phyloP scores from a whole-genome alignment of 495 filamentous ascomycete genomes.

The Penicillium longicatenatum region DNA sequence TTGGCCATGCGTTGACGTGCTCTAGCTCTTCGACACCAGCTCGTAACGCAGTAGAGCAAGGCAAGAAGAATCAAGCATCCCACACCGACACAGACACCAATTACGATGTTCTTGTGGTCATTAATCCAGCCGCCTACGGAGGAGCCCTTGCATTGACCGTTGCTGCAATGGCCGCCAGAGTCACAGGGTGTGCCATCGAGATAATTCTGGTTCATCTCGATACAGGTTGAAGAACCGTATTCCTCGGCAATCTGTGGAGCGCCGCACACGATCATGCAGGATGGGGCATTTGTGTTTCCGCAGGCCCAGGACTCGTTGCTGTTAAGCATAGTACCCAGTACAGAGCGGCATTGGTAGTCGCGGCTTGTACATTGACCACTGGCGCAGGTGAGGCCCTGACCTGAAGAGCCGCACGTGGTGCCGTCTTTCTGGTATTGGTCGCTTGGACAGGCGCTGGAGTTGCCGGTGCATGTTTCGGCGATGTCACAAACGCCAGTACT shows the following conservation, averaged over 20 bases:
- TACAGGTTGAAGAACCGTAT: constrained; percentile 25
- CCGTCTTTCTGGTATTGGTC: constrained; percentile 75
- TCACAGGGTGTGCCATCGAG: constrained; percentile 89
- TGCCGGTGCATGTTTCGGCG: constrained; percentile 79
- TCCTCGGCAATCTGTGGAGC: constrained; percentile 65
- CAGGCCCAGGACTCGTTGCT: constrained; percentile 85
- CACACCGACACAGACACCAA: constrained; percentile 68
- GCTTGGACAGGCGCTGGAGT: constrained; percentile 67
- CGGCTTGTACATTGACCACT: constrained; percentile 95
- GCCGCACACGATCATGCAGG: constrained; percentile 76
- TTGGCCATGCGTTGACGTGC: constrained; percentile 34
- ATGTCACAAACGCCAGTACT: constrained; percentile 82
- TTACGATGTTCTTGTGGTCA: constrained; percentile 72
- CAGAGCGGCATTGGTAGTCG: constrained; percentile 82
- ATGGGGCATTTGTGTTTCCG: constrained; percentile 50
- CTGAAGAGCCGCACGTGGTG: constrained; percentile 59
- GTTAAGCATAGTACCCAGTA: constrained; percentile 77
- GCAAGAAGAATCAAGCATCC: constrained; percentile 67
- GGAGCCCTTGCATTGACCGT: constrained; percentile 70
- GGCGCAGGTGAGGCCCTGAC: constrained; percentile 70
- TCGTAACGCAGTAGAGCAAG: constrained; percentile 60
- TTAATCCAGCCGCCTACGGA: constrained; percentile 66
- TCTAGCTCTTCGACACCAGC: constrained; percentile 46
- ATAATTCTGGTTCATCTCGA: constrained; percentile 90
- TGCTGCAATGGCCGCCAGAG: constrained; percentile 75